phyloP scores from a whole-genome alignment of 208 protist genomes.

The Lotmaria passim region DNA sequence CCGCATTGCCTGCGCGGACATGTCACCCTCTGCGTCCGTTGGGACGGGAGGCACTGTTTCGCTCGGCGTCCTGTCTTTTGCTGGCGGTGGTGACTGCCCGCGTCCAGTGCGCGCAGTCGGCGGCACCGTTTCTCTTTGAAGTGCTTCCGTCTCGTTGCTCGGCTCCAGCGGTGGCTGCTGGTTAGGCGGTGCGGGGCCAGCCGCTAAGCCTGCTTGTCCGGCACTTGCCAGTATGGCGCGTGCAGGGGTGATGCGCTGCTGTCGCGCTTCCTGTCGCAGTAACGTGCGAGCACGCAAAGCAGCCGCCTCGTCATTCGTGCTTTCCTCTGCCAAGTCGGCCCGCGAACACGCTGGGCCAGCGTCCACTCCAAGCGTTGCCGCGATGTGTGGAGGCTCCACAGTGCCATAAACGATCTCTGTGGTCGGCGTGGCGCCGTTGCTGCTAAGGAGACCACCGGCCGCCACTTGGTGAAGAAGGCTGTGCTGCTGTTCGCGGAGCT shows the following conservation, averaged over 20 bases:
- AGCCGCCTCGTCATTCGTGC: constrained; percentile 16
- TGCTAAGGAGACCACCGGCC: not conserved
- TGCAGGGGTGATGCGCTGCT: constrained; percentile 39
- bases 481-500: constrained; percentile 46
- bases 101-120: no score
- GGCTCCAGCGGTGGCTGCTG: constrained; percentile 12
- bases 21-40: constrained; percentile 25
- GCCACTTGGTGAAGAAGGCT: not conserved
- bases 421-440: not conserved
- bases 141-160: no score
- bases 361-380: not conserved
- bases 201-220: constrained; percentile 35
- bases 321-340: not conserved
- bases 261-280: constrained; percentile 48
- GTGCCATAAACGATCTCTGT: not conserved
- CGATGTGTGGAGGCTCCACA: not conserved
- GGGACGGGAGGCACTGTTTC: no score
- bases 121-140: no score
- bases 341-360: not conserved
- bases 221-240: constrained; percentile 39
- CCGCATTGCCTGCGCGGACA: constrained; percentile 32
- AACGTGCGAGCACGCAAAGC: constrained; percentile 48
- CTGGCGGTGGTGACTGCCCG: no score
- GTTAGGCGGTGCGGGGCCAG: not conserved
- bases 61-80: no score